Evolutionary conservation across 768 basidiomycete genomes (phyloP), one percentile per base, ranked within the genome.

Genomic region (Holtermanniella nyarrowii): DNA sequence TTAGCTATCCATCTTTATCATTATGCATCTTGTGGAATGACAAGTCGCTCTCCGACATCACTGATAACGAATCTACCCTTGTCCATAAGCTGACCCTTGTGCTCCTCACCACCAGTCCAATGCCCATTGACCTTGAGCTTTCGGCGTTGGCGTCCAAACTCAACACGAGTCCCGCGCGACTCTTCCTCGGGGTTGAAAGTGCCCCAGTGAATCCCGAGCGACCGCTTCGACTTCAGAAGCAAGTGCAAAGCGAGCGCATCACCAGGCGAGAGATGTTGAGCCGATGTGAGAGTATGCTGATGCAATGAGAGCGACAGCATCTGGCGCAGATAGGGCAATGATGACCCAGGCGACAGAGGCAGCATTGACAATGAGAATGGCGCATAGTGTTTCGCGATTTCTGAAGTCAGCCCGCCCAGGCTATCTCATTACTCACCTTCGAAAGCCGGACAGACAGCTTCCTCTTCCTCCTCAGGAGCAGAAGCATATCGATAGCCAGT

Each of bases 11-110:
- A 16, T 7, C 31, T 7, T 16, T 37, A 16, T 16, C 31, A 7
- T 37, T 16, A 7, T 16, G 7, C 7, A 37, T 37, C 31, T 16
- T 80, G 69, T 88, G 59, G 60, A 24, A 61, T 49, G n/a, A 59
- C 54, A 43, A 65, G 52, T 5, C 55, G 60, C 48, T 65, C 52
- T 10, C 63, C 63, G 46, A 65, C 62, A 54, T 65, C 63, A 22
- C 48, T 50, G 18, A 60, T 41, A 1, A 65, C 63, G 23, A 65
- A 65, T 26, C 63, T 52, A 14, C 61, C 57, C 31, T 40, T 46
- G 21, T 50, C 56, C 27, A 43, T 46, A 7, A 42, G 47, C 26
- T 49, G 48, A 21, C 48, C 50, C 18, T 18, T 42, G 11, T 14
- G 45, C 18, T 47, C 53, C 13, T 25, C 43, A 12, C 31, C 26